Percentiles rank a stretch among this genome's conserved stretches.
phyloP scores from a whole-genome alignment of 352 stramenopile species.

The Pythium phragmitis region DNA sequence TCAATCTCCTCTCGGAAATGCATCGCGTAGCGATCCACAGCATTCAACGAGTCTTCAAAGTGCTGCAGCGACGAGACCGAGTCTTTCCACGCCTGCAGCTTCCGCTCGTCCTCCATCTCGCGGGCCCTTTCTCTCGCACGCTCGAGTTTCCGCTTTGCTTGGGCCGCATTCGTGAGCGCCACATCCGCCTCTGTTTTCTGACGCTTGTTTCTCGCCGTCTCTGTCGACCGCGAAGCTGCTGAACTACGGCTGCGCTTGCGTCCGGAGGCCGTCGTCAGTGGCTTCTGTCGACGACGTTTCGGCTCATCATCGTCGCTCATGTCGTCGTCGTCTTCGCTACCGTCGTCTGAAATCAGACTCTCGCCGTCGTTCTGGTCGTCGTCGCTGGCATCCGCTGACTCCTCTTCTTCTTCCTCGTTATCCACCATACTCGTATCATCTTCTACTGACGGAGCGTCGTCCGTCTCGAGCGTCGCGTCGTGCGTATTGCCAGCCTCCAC shows the following conservation, averaged over 20 bases:
- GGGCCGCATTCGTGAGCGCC: slow-evolving; percentile 3
- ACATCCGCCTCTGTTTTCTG: slow-evolving; percentile 1
- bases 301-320: slow-evolving; percentile 40
- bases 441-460: slow-evolving; percentile 7
- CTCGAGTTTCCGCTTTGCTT: slow-evolving; percentile 17
- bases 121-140: slow-evolving; percentile 34
- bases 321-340: slow-evolving; percentile 36
- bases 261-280: neutral
- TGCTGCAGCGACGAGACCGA: slow-evolving; percentile 72
- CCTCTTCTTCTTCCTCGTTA: slow-evolving; percentile 25
- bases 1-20: slow-evolving; percentile 92
- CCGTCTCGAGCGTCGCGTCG: neutral
- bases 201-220: neutral
- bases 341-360: slow-evolving; percentile 24
- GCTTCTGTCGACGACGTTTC: slow-evolving; percentile 15
- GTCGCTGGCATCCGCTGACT: slow-evolving; percentile 27
- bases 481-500: too few relatives aligned
- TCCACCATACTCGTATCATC: slow-evolving; percentile 11
- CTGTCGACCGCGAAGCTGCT: neutral
- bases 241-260: neutral
- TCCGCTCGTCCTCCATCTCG: slow-evolving; percentile 91
- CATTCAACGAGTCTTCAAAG: slow-evolving; percentile 92
- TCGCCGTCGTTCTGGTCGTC: slow-evolving; percentile 31
- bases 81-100: slow-evolving; percentile 88
- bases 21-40: slow-evolving; percentile 93